These are phyloP conservation scores for Elsinoe perseae DNA, from an alignment of 2,329 filamentous ascomycete species.

Conservation along the genomic window DNA sequence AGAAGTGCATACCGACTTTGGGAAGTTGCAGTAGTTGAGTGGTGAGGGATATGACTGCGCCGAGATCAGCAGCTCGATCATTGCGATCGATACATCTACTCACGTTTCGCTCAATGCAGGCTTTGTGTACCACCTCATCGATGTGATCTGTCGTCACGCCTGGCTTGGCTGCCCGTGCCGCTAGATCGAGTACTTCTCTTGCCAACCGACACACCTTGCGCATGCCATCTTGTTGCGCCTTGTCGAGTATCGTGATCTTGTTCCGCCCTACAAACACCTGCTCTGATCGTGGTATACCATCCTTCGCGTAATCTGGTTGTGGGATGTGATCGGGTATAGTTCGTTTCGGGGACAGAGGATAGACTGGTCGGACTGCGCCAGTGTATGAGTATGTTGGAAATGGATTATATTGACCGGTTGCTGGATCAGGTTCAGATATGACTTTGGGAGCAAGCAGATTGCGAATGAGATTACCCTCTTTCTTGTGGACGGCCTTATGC, in stretches of 20 bases:
- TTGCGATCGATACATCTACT: constrained; percentile 30
- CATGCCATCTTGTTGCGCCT: constrained; percentile 79
- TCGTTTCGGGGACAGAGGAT: constrained; percentile 59
- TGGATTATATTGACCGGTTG: constrained; percentile 81
- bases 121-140: constrained; percentile 90
- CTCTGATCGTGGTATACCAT: constrained; percentile 65
- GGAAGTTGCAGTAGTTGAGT: constrained; percentile 91
- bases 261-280: constrained; percentile 59
- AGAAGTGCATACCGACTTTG: constrained; percentile 96
- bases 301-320: constrained; percentile 78
- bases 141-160: constrained; percentile 94
- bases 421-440: constrained; percentile 86
- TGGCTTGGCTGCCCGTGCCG: constrained; percentile 73
- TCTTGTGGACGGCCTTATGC: constrained; percentile 80
- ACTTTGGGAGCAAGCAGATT: constrained; percentile 68
- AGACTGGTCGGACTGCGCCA: constrained; percentile 70
- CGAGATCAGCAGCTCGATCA: not conserved
- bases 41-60: constrained; percentile 87
- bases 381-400: constrained; percentile 83
- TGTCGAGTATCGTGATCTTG: constrained; percentile 75
- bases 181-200: constrained; percentile 87
- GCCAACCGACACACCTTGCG: constrained; percentile 81
- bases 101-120: constrained; percentile 86
- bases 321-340: constrained; percentile 71
- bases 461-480: constrained; percentile 64